These are phyloP conservation scores for Drosera spatulata DNA, from an alignment of 179 eudicot species.

Conservation along the genomic window DNA sequence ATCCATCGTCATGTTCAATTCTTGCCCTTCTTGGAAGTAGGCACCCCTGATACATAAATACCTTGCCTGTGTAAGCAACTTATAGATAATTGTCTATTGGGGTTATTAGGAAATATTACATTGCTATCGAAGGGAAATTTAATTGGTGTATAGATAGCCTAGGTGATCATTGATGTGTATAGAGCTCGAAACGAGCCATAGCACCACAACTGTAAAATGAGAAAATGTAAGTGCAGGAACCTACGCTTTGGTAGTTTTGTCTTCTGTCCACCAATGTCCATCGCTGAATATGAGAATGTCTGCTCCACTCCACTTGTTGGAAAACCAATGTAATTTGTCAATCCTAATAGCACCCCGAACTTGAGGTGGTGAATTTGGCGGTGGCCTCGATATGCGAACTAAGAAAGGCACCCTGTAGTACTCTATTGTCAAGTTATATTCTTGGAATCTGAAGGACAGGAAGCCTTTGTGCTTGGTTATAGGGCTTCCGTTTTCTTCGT, in stretches of 20 bases:
- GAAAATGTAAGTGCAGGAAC: neutral
- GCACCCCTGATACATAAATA: constrained; percentile 36
- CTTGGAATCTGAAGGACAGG: constrained; percentile 47
- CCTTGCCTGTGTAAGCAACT: no score
- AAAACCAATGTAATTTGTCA: constrained; percentile 67
- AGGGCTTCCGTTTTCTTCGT: constrained; percentile 56
- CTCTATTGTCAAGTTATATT: constrained; percentile 59
- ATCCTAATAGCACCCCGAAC: constrained; percentile 47
- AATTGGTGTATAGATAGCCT: no score
- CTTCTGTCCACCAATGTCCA: constrained; percentile 95
- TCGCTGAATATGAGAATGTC: constrained; percentile 56
- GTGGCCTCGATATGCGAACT: constrained; percentile 38
- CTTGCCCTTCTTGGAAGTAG: constrained; percentile 60
- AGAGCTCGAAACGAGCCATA: no score
- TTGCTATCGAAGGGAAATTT: no score
- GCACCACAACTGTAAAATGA: no score
- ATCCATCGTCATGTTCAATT: constrained; percentile 58
- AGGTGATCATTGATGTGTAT: no score
- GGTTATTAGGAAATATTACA: no score
- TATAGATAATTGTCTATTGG: no score
- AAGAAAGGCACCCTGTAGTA: constrained; percentile 73
- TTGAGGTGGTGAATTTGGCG: constrained; percentile 24
- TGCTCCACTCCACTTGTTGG: constrained; percentile 55
- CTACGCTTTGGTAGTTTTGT: constrained; percentile 53
- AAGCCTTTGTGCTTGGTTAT: constrained; percentile 75